Evolutionary conservation across 2,329 filamentous ascomycete species (phyloP).

Genomic region (Dothideomycetes sp.): DNA sequence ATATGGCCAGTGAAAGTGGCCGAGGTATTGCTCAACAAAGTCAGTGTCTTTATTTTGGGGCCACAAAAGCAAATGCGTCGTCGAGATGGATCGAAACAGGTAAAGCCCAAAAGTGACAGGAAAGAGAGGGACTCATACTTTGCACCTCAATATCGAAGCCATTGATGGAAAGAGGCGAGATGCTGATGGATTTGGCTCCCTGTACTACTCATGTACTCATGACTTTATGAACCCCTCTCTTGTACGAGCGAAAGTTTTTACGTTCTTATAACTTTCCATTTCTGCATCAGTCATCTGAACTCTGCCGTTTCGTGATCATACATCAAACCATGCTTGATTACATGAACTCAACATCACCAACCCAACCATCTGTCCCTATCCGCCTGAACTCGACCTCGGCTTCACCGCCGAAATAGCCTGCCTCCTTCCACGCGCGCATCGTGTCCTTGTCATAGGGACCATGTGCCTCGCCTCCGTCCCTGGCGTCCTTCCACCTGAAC

Average conservation of each 20-base stretch:
- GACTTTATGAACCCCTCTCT: too few relatives aligned
- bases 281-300: too few relatives aligned
- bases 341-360: slow-evolving; percentile 30
- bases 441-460: slow-evolving; percentile 77
- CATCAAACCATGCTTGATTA: too few relatives aligned
- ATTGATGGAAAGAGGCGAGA: too few relatives aligned
- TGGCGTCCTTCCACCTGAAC: slow-evolving; percentile 82
- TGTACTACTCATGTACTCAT: too few relatives aligned
- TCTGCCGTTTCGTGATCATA: too few relatives aligned
- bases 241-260: too few relatives aligned
- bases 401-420: slow-evolving; percentile 69
- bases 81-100: background rate
- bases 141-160: slow-evolving; percentile 2
- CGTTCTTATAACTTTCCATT: too few relatives aligned
- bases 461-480: slow-evolving; percentile 68
- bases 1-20: slow-evolving; percentile 11
- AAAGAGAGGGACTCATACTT: slow-evolving; percentile 11
- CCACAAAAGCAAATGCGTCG: slow-evolving; percentile 1
- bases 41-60: slow-evolving; percentile 5
- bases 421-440: slow-evolving; percentile 86
- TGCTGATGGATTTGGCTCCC: too few relatives aligned
- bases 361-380: slow-evolving; percentile 36
- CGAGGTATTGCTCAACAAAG: slow-evolving; percentile 9
- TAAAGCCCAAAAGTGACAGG: slow-evolving; percentile 1
- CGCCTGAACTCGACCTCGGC: slow-evolving; percentile 61